Percentiles rank a stretch among this genome's conserved stretches.
phyloP scores from a whole-genome alignment of 2,329 filamentous ascomycete genomes.

The Corniculantispora saksenae region DNA sequence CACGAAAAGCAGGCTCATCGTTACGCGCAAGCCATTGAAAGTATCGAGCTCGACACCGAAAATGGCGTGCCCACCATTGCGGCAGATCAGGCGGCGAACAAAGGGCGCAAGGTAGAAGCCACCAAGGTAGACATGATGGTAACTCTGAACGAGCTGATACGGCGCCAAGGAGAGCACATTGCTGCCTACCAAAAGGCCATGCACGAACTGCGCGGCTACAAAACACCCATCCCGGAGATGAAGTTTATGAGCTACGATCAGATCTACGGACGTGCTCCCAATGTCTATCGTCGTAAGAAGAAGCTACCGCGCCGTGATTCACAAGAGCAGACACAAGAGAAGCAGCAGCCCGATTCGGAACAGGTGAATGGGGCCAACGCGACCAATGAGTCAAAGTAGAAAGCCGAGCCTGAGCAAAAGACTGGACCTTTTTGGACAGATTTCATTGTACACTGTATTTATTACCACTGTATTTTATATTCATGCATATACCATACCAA shows the following conservation, averaged over 20 bases:
- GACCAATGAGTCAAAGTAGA: neutral
- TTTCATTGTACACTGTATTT: slow-evolving; percentile 10
- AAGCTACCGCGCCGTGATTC: slow-evolving; percentile 12
- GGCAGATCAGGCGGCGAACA: neutral
- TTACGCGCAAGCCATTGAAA: slow-evolving; percentile 28
- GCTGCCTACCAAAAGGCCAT: slow-evolving; percentile 29
- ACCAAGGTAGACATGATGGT: neutral
- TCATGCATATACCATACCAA: neutral
- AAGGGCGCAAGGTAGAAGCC: neutral
- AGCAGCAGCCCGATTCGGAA: neutral
- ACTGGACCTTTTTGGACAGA: neutral
- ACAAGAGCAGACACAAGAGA: neutral
- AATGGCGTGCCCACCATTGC: neutral
- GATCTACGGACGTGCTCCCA: slow-evolving; percentile 29
- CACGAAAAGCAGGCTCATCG: slow-evolving; percentile 33
- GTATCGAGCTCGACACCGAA: slow-evolving; percentile 26
- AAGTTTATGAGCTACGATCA: slow-evolving; percentile 31
- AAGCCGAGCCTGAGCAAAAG: too few species aligned
- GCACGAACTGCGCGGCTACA: slow-evolving; percentile 31
- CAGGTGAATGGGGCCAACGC: neutral
- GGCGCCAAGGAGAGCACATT: slow-evolving; percentile 29
- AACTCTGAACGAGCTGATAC: slow-evolving; percentile 25
- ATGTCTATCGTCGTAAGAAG: neutral
- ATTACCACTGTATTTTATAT: neutral
- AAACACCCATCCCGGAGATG: slow-evolving; percentile 27